phyloP scores from a whole-genome alignment of 805 yeast species.

The Zygoascus bituminiphila region DNA sequence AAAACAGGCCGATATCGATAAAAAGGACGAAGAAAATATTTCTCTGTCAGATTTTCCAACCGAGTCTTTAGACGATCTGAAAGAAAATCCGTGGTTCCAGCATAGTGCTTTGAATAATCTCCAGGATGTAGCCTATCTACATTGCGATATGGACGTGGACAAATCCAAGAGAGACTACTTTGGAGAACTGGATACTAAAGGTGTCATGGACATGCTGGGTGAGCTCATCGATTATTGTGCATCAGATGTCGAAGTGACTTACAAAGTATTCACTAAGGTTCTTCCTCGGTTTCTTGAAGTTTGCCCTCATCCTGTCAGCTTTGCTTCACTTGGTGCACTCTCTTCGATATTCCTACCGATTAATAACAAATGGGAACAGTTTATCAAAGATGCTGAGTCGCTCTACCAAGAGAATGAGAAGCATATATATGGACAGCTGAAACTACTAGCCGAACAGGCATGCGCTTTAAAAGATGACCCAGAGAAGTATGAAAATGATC shows the following conservation, averaged over 20 bases:
- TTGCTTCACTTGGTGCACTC: slow-evolving; percentile 73
- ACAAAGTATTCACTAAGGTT: slow-evolving; percentile 54
- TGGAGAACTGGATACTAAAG: slow-evolving; percentile 43
- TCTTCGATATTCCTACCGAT: slow-evolving; percentile 76
- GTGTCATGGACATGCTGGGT: slow-evolving; percentile 49
- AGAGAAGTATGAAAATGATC: slow-evolving; percentile 48
- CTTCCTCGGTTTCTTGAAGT: slow-evolving; percentile 58
- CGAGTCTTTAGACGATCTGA: slow-evolving; percentile 9
- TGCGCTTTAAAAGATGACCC: slow-evolving; percentile 38
- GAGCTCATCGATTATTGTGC: slow-evolving; percentile 74
- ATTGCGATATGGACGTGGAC: slow-evolving; percentile 60
- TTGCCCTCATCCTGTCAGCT: slow-evolving; percentile 91
- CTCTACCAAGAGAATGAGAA: slow-evolving; percentile 51
- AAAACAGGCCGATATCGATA: slow-evolving; percentile 16
- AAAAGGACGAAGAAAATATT: slow-evolving; percentile 9
- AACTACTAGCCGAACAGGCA: slow-evolving; percentile 51
- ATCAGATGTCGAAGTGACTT: slow-evolving; percentile 70
- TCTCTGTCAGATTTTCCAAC: neutral
- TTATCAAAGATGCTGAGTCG: slow-evolving; percentile 59
- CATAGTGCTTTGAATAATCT: slow-evolving; percentile 72
- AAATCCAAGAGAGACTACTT: slow-evolving; percentile 64
- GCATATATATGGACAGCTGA: slow-evolving; percentile 51
- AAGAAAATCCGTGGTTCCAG: slow-evolving; percentile 65
- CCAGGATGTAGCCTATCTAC: slow-evolving; percentile 68
- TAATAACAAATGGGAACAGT: slow-evolving; percentile 60